A percentile compares a stretch with the other conserved stretches of the same genome.
Evolutionary conservation across 2,329 filamentous ascomycete genomes (phyloP).

Genomic region (Sporothrix schenckii): DNA sequence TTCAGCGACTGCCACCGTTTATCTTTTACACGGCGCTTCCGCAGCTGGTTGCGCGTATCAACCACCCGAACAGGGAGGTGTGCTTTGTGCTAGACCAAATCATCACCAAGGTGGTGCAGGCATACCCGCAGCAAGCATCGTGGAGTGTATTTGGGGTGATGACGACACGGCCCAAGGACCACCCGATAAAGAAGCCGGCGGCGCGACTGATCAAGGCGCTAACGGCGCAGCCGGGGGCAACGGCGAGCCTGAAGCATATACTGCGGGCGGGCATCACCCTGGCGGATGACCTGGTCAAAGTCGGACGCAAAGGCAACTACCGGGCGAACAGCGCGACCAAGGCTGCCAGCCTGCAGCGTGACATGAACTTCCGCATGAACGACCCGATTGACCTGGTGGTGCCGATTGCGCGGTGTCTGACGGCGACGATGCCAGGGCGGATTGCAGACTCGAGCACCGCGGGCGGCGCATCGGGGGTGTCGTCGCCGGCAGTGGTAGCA

Average conservation of each 20-base stretch:
- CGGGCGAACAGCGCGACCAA: constrained; percentile 73
- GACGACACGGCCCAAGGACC: constrained; percentile 50
- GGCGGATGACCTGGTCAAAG: constrained; percentile 53
- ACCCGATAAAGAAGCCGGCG: constrained; percentile 63
- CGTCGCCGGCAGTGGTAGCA: not conserved
- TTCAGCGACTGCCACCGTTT: constrained; percentile 70
- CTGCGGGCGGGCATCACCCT: constrained; percentile 54
- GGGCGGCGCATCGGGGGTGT: not conserved
- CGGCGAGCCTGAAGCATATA: constrained; percentile 9
- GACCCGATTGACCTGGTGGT: constrained; percentile 86
- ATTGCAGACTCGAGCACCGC: not conserved
- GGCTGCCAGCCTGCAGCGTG: constrained; percentile 71
- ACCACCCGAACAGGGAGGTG: constrained; percentile 77
- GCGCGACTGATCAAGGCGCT: constrained; percentile 58
- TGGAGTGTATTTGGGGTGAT: constrained; percentile 90
- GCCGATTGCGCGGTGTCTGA: constrained; percentile 82
- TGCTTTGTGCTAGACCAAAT: constrained; percentile 77
- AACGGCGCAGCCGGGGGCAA: not conserved
- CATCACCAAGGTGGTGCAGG: constrained; percentile 80
- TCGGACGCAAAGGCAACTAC: constrained; percentile 69
- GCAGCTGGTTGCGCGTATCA: constrained; percentile 94
- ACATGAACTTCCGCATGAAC: constrained; percentile 80
- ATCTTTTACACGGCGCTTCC: constrained; percentile 82
- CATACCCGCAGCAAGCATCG: constrained; percentile 86
- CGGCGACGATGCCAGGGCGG: constrained; percentile 69